Evolutionary conservation across 2,329 filamentous ascomycete genomes (phyloP).

Genomic region (Verticillium zaregamsianum): DNA sequence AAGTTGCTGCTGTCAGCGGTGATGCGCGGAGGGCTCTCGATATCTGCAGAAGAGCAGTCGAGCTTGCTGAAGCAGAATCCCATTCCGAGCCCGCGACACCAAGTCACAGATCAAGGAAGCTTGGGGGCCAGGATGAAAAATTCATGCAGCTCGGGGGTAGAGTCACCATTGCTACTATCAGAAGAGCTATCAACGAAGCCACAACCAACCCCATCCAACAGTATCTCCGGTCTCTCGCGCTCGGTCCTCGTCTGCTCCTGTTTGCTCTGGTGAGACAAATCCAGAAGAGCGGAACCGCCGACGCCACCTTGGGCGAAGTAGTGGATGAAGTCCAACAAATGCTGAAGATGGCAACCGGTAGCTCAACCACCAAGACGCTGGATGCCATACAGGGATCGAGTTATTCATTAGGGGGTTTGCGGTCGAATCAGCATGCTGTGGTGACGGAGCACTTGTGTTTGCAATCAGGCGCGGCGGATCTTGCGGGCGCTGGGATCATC

Average conservation of each 20-base stretch:
- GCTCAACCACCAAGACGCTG: not conserved
- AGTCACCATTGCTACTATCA: conserved; percentile 91
- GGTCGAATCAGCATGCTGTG: conserved; percentile 2
- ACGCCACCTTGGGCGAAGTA: conserved; percentile 85
- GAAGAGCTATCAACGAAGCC: conserved; percentile 90
- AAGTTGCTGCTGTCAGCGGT: conserved; percentile 93
- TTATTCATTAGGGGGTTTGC: conserved; percentile 6
- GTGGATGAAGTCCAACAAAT: conserved; percentile 79
- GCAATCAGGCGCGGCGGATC: conserved; percentile 70
- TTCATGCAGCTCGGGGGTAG: conserved; percentile 26
- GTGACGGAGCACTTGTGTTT: conserved; percentile 28
- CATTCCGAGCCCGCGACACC: conserved; percentile 52
- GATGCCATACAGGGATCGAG: not conserved
- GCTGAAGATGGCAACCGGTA: conserved; percentile 28
- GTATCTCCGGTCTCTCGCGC: conserved; percentile 75
- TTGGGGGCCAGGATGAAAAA: conserved; percentile 2
- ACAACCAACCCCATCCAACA: conserved; percentile 90
- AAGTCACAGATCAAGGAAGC: conserved; percentile 43
- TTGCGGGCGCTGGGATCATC: conserved; percentile 84
- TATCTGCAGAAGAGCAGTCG: conserved; percentile 91
- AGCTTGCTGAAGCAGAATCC: conserved; percentile 78
- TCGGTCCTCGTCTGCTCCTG: conserved; percentile 80
- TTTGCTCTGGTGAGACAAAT: conserved; percentile 75
- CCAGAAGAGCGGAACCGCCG: conserved; percentile 77
- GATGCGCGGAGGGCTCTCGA: conserved; percentile 90